These are phyloP conservation scores for Fusarium pseudoanthophilum DNA, from an alignment of 2,329 filamentous ascomycete species.

Conservation along the genomic window DNA sequence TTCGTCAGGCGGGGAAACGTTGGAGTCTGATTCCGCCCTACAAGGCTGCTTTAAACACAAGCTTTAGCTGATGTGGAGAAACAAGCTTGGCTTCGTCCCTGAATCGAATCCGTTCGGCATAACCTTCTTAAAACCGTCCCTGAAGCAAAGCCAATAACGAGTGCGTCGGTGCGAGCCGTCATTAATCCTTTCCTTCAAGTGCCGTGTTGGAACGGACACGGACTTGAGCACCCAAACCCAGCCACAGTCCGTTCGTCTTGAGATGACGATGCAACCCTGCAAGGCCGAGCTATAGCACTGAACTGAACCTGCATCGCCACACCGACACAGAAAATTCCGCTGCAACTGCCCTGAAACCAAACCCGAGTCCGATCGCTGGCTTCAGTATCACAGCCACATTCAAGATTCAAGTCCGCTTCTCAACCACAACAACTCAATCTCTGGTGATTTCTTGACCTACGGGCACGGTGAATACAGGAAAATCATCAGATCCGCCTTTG, in stretches of 20 bases:
- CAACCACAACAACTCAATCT: background rate
- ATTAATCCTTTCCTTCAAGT: background rate
- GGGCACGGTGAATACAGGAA: background rate
- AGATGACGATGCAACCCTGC: constrained; percentile 4
- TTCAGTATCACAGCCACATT: constrained; percentile 14
- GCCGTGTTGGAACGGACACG: constrained; percentile 19
- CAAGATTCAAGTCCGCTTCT: constrained; percentile 10
- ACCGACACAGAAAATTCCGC: background rate
- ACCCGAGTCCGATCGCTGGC: constrained; percentile 10
- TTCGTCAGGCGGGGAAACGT: background rate
- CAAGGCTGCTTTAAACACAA: constrained; percentile 15
- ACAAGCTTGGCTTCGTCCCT: constrained; percentile 7
- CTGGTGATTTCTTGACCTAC: constrained; percentile 6
- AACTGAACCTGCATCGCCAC: constrained; percentile 5
- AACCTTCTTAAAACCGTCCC: background rate
- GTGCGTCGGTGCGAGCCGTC: background rate
- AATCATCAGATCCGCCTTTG: background rate
- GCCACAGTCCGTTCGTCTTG: constrained; percentile 2
- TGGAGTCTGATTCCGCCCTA: constrained; percentile 8
- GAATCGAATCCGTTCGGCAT: background rate
- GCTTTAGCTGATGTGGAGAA: constrained; percentile 2
- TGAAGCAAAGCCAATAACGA: background rate
- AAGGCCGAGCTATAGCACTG: background rate
- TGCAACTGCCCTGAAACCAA: background rate
- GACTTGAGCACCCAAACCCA: constrained; percentile 6